Percentiles rank a stretch among this genome's conserved stretches.
These are phyloP conservation scores for Knoxia roxburghii DNA, from an alignment of 257 asterid genomes.

Conservation along the genomic window DNA sequence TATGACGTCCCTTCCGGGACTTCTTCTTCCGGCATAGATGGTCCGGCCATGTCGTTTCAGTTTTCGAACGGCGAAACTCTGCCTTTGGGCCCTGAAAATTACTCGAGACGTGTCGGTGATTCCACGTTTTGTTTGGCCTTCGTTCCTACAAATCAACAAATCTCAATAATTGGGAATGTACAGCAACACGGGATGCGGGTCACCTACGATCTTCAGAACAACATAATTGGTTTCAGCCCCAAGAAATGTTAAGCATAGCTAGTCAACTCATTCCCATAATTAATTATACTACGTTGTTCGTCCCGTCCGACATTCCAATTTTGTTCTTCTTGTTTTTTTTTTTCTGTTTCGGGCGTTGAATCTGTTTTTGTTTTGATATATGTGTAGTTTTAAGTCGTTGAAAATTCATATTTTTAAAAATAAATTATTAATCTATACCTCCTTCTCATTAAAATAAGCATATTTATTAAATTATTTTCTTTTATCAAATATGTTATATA, in stretches of 20 bases:
- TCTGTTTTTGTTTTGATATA: too few relatives aligned
- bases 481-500: too few relatives aligned
- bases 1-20: background rate
- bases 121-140: background rate
- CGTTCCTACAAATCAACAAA: background rate
- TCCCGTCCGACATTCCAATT: too few relatives aligned
- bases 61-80: background rate
- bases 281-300: too few relatives aligned
- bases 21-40: background rate
- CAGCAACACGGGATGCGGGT: background rate
- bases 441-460: too few relatives aligned
- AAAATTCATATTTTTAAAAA: too few relatives aligned
- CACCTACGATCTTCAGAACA: background rate
- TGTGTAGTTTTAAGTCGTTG: too few relatives aligned
- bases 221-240: background rate
- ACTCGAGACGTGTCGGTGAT: slow-evolving; percentile 44
- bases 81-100: slow-evolving; percentile 36
- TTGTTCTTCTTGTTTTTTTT: too few relatives aligned
- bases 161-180: slow-evolving; percentile 3
- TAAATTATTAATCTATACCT: too few relatives aligned
- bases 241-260: background rate
- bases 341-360: too few relatives aligned
- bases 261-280: too few relatives aligned
- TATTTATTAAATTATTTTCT: too few relatives aligned
- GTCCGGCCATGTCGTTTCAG: slow-evolving; percentile 1